These are phyloP conservation scores for Beauveria sp. DNA, from an alignment of 2,329 filamentous ascomycete genomes.

Conservation along the genomic window DNA sequence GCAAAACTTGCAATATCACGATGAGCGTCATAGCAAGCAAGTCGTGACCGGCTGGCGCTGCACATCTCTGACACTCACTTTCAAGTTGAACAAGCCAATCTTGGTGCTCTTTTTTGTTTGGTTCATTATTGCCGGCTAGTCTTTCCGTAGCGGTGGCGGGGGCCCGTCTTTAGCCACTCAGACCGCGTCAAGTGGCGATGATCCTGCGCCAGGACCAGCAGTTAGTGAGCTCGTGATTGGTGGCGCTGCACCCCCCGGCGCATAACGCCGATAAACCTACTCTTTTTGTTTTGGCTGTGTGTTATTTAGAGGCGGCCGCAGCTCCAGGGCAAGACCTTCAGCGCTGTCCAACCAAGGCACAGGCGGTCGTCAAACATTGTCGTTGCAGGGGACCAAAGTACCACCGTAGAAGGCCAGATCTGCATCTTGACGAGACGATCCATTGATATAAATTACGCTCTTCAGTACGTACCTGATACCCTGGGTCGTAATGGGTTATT, in stretches of 20 bases:
- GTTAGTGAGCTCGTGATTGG: not conserved
- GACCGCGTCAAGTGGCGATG: conserved; percentile 7
- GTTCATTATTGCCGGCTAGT: not conserved
- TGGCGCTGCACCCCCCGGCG: not conserved
- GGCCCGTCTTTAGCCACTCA: not conserved
- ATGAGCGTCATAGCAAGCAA: not conserved
- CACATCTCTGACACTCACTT: not conserved
- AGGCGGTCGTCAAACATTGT: not conserved
- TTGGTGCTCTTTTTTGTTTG: too few species aligned
- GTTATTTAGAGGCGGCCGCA: not conserved
- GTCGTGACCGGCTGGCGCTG: not conserved
- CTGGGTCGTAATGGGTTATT: not conserved
- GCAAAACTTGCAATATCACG: not conserved
- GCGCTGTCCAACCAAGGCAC: not conserved
- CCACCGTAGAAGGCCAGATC: not conserved
- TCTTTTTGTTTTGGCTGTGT: not conserved
- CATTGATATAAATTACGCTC: not conserved
- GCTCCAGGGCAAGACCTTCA: not conserved
- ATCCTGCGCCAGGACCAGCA: conserved; percentile 1
- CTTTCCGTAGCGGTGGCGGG: not conserved
- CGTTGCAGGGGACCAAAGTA: not conserved
- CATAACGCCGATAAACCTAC: not conserved
- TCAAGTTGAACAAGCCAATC: too few species aligned
- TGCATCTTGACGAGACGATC: conserved; percentile 1
- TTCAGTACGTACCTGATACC: not conserved